Percentiles rank a stretch among this genome's conserved stretches.
phyloP scores from a whole-genome alignment of 2,329 filamentous ascomycete species.

The Sclerotinia glacialis region DNA sequence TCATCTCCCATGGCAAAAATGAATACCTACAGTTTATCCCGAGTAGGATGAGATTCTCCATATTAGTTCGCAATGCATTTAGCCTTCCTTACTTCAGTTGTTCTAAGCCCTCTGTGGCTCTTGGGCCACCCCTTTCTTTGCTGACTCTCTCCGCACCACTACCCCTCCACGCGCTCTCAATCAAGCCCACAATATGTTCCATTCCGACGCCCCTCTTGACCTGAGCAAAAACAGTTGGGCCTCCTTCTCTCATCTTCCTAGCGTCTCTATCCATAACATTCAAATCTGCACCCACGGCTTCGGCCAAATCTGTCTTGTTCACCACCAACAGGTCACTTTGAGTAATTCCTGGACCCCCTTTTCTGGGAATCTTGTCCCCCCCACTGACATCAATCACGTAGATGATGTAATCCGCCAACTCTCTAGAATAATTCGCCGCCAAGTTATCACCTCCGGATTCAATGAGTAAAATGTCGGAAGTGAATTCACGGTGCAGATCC shows the following conservation, averaged over 20 bases:
- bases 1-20: not conserved
- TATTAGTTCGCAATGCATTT: not conserved
- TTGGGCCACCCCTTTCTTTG: constrained; percentile 55
- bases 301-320: constrained; percentile 95
- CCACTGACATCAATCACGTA: constrained; percentile 98
- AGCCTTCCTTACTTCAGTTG: constrained; percentile 38
- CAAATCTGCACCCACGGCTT: constrained; percentile 85
- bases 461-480: constrained; percentile 82
- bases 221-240: constrained; percentile 92
- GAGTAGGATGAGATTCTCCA: not conserved
- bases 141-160: constrained; percentile 71
- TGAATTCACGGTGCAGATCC: constrained; percentile 77
- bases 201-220: constrained; percentile 91
- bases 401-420: constrained; percentile 95
- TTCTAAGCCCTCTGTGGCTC: constrained; percentile 55
- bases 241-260: constrained; percentile 90
- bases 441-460: constrained; percentile 96
- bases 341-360: constrained; percentile 95
- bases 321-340: constrained; percentile 91
- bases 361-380: constrained; percentile 93
- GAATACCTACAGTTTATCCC: not conserved
- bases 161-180: constrained; percentile 87
- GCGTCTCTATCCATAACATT: constrained; percentile 93
- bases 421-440: constrained; percentile 91
- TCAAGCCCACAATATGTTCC: constrained; percentile 81